These are phyloP conservation scores for Suillus variegatus DNA, from an alignment of 768 basidiomycete genomes.

Conservation along the genomic window DNA sequence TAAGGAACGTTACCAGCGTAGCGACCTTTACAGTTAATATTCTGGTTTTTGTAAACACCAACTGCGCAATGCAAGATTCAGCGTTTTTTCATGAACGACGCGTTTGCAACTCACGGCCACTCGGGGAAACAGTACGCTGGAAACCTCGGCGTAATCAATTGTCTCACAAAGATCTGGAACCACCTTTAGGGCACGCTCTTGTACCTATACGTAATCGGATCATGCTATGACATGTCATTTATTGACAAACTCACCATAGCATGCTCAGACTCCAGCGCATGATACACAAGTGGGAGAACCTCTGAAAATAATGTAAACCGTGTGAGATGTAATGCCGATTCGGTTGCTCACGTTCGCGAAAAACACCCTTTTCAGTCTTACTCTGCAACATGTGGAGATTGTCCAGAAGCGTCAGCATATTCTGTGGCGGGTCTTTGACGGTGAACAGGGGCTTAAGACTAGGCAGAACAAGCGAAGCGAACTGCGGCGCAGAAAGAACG, in stretches of 20 bases:
- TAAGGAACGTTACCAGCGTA: constrained; percentile 77
- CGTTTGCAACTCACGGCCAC: constrained; percentile 69
- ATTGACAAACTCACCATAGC: constrained; percentile 51
- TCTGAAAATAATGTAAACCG: constrained; percentile 46
- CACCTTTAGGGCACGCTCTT: constrained; percentile 83
- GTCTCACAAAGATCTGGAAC: constrained; percentile 91
- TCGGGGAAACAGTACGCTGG: constrained; percentile 85
- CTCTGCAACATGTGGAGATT: constrained; percentile 84
- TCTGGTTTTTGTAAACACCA: constrained; percentile 92
- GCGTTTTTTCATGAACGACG: neutral
- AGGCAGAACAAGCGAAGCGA: constrained; percentile 79
- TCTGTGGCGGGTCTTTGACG: constrained; percentile 94
- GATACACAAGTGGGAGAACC: constrained; percentile 95
- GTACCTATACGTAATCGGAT: constrained; percentile 57
- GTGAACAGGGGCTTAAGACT: constrained; percentile 87
- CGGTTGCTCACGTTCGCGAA: constrained; percentile 75
- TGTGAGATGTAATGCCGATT: neutral
- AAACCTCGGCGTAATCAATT: constrained; percentile 94
- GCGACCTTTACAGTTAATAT: constrained; percentile 90
- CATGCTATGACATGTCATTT: constrained; percentile 6
- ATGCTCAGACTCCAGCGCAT: constrained; percentile 95
- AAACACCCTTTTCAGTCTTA: constrained; percentile 85
- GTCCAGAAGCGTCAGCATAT: constrained; percentile 92
- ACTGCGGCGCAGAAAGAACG: constrained; percentile 75
- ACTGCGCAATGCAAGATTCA: constrained; percentile 42